A percentile compares a stretch with the other conserved stretches of the same genome.
Evolutionary conservation across 2,329 filamentous ascomycete genomes (phyloP).

Genomic region (Aspergillus quadrilineatus): DNA sequence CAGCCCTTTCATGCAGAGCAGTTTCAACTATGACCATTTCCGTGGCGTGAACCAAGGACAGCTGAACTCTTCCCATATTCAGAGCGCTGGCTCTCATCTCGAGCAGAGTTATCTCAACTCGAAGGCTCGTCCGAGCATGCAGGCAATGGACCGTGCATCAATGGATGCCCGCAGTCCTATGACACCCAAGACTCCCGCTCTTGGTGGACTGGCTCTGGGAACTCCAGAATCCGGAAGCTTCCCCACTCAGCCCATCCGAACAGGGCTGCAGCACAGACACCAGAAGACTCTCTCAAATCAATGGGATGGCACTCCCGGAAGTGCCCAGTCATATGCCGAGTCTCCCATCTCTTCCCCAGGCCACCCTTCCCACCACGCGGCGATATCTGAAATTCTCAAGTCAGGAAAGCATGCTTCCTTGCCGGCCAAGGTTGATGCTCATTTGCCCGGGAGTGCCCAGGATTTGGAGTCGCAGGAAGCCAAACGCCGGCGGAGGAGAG

Average conservation of each 20-base stretch:
- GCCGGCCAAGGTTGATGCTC: conserved; percentile 74
- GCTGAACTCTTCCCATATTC: conserved; percentile 34
- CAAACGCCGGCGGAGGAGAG: conserved; percentile 84
- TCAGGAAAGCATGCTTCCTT: conserved; percentile 81
- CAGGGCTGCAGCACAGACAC: conserved; percentile 61
- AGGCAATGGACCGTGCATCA: conserved; percentile 68
- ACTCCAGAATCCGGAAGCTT: conserved; percentile 71
- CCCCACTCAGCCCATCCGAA: conserved; percentile 74
- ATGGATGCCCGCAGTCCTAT: conserved; percentile 76
- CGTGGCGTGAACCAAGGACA: conserved; percentile 60
- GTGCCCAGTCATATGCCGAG: conserved; percentile 74
- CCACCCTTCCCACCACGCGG: conserved; percentile 57
- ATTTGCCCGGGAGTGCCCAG: conserved; percentile 40
- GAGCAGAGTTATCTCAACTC: conserved; percentile 59
- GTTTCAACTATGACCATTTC: conserved; percentile 76
- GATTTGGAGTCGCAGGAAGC: conserved; percentile 81
- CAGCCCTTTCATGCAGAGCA: conserved; percentile 75
- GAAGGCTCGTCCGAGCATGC: conserved; percentile 61
- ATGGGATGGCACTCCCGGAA: conserved; percentile 85
- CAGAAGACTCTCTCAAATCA: conserved; percentile 84
- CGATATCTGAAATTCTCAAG: conserved; percentile 86
- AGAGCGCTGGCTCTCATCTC: conserved; percentile 44
- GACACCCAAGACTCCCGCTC: conserved; percentile 79
- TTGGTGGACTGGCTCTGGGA: conserved; percentile 69
- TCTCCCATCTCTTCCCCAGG: conserved; percentile 83